phyloP scores from a whole-genome alignment of 2,329 filamentous ascomycete genomes.

The Zymoseptoria brevis region DNA sequence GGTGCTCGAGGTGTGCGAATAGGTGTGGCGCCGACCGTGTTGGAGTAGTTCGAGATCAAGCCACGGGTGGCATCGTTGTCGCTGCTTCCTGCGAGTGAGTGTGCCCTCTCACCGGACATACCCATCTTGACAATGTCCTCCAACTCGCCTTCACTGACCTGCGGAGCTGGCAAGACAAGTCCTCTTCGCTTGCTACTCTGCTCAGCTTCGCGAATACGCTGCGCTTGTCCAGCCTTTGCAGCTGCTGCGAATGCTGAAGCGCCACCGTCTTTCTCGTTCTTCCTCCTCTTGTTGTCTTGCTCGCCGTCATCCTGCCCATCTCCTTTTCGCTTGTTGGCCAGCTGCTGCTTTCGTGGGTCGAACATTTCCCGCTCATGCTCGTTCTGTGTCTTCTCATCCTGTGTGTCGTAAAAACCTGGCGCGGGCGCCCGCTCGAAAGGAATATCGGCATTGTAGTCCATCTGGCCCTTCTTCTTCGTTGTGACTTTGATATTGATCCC shows the following conservation, averaged over 20 bases:
- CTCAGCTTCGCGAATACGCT: slow-evolving; percentile 90
- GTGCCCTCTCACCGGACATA: slow-evolving; percentile 81
- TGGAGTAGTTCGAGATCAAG: slow-evolving; percentile 78
- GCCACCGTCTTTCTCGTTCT: slow-evolving; percentile 76
- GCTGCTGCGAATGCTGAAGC: slow-evolving; percentile 77
- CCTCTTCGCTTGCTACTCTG: slow-evolving; percentile 87
- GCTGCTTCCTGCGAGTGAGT: slow-evolving; percentile 62
- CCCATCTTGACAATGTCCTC: slow-evolving; percentile 99
- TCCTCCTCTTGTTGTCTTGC: slow-evolving; percentile 71
- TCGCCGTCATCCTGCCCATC: slow-evolving; percentile 71
- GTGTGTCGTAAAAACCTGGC: slow-evolving; percentile 86
- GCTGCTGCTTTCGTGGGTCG: slow-evolving; percentile 85
- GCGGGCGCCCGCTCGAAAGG: slow-evolving; percentile 91
- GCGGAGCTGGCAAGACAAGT: slow-evolving; percentile 76
- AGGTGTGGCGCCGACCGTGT: slow-evolving; percentile 70
- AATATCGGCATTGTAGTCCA: slow-evolving; percentile 99
- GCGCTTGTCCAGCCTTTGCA: slow-evolving; percentile 85
- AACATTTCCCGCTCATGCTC: slow-evolving; percentile 78
- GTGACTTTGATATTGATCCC: slow-evolving; percentile 97
- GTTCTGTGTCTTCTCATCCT: slow-evolving; percentile 71
- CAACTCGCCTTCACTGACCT: slow-evolving; percentile 85
- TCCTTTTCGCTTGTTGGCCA: slow-evolving; percentile 86
- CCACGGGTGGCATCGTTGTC: slow-evolving; percentile 81
- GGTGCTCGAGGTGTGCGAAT: slow-evolving; percentile 88
- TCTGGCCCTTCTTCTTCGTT: slow-evolving; percentile 86